Conservation (phyloP, 2,329 filamentous ascomycete species). For the Pleurostoma richardsiae region DNA sequence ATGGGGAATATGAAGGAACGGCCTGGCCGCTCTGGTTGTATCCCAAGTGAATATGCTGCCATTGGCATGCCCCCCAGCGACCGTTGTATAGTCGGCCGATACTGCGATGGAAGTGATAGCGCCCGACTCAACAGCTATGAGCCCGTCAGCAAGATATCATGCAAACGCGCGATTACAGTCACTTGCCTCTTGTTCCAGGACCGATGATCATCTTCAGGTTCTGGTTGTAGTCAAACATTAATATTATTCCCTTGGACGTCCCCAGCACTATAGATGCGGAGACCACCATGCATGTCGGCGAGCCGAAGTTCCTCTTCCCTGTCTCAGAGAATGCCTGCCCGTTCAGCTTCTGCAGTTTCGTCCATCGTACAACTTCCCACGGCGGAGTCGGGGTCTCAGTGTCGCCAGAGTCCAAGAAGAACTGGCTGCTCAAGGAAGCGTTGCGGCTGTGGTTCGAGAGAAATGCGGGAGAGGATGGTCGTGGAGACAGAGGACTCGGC, state of each 20-base stretch:
- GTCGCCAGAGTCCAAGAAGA: constrained; percentile 57
- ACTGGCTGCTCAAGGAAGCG: constrained; percentile 70
- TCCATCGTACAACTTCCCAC: constrained; percentile 98
- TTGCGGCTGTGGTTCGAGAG: constrained; percentile 73
- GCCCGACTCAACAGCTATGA: constrained; percentile 79
- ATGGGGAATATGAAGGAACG: constrained; percentile 83
- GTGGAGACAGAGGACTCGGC: constrained; percentile 53
- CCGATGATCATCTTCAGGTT: constrained; percentile 92
- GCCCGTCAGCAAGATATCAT: not conserved
- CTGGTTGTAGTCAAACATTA: constrained; percentile 97
- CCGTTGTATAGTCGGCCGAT: constrained; percentile 87
- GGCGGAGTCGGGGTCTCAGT: constrained; percentile 71
- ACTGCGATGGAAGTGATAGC: constrained; percentile 82
- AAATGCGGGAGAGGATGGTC: constrained; percentile 74
- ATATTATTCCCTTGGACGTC: constrained; percentile 87
- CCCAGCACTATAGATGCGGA: constrained; percentile 86
- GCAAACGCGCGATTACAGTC: not conserved
- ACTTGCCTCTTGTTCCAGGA: constrained; percentile 78
- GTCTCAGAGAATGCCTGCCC: constrained; percentile 88
- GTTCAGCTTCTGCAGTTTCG: constrained; percentile 82
- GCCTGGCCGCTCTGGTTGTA: constrained; percentile 71
- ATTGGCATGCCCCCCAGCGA: constrained; percentile 84
- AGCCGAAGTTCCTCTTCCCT: constrained; percentile 87
- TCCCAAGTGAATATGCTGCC: constrained; percentile 98
- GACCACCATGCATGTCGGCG: constrained; percentile 83